Conservation (phyloP, 1,284 basidiomycete species). For the Neolentinus lepideus region DNA sequence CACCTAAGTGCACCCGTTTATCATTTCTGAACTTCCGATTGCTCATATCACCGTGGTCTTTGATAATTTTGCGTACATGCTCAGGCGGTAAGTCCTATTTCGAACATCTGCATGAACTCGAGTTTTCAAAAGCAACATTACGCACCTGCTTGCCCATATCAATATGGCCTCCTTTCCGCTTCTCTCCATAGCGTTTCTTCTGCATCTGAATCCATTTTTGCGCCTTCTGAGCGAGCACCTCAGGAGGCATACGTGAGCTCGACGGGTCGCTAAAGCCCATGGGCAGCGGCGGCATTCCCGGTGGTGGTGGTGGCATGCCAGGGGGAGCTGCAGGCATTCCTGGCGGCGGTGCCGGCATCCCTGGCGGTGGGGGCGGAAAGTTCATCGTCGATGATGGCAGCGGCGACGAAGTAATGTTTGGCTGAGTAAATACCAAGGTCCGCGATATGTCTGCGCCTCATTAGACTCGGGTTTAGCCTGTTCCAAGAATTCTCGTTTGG, state of each 20-base stretch:
- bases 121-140: constrained; percentile 3
- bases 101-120: constrained; percentile 7
- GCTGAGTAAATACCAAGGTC: not conserved
- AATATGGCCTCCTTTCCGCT: constrained; percentile 81
- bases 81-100: constrained; percentile 80
- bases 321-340: constrained; percentile 49
- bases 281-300: constrained; percentile 19
- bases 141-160: constrained; percentile 91
- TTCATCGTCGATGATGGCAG: constrained; percentile 17
- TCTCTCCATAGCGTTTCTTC: constrained; percentile 85
- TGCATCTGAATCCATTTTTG: constrained; percentile 95
- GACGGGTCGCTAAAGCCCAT: constrained; percentile 29
- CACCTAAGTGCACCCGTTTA: constrained; percentile 97
- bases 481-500: not conserved
- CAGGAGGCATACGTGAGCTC: constrained; percentile 61
- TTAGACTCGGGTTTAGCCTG: not conserved
- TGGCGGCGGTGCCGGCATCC: constrained; percentile 52
- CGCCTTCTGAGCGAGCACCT: constrained; percentile 78
- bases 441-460: not conserved
- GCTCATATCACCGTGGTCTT: constrained; percentile 97
- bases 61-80: constrained; percentile 96
- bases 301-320: constrained; percentile 29
- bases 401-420: constrained; percentile 10
- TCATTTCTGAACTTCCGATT: constrained; percentile 96
- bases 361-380: constrained; percentile 39